Conservation (phyloP, 306 rosid genomes). For the Cucumis cinereus region DNA sequence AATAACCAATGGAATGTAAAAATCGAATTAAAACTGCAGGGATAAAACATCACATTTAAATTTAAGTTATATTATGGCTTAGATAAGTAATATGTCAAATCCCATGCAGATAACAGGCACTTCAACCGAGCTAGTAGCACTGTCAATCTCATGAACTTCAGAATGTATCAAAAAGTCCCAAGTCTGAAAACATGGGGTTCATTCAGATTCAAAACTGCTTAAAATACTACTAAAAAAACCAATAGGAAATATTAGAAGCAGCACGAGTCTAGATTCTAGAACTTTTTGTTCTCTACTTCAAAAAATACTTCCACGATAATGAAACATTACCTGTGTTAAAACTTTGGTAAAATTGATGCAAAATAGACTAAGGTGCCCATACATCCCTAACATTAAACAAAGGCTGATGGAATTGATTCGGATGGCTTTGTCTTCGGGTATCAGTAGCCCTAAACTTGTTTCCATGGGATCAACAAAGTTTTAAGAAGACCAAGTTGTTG, state of each 20-base stretch:
- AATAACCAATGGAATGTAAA: not conserved
- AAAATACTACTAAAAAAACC: not conserved
- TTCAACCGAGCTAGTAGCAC: not conserved
- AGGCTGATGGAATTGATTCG: not conserved
- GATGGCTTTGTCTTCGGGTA: not conserved
- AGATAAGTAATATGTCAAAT: not conserved
- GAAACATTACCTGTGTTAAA: too few species aligned
- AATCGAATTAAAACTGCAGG: not conserved
- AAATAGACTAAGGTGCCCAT: not conserved
- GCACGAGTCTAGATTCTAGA: not conserved
- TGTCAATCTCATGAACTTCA: not conserved
- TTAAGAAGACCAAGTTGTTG: not conserved
- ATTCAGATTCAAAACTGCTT: not conserved
- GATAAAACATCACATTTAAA: not conserved
- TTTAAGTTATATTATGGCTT: not conserved
- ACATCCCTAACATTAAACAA: not conserved
- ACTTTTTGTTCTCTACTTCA: not conserved
- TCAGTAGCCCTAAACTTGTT: not conserved
- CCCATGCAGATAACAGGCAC: not conserved
- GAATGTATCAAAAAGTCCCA: not conserved
- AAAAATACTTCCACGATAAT: not conserved
- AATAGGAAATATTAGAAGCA: not conserved
- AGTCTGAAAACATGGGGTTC: not conserved
- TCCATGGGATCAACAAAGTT: not conserved
- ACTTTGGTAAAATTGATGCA: not conserved